Percentiles rank a stretch among this genome's conserved stretches.
These are phyloP conservation scores for Alternaria solani DNA, from an alignment of 2,329 filamentous ascomycete species.

Conservation along the genomic window DNA sequence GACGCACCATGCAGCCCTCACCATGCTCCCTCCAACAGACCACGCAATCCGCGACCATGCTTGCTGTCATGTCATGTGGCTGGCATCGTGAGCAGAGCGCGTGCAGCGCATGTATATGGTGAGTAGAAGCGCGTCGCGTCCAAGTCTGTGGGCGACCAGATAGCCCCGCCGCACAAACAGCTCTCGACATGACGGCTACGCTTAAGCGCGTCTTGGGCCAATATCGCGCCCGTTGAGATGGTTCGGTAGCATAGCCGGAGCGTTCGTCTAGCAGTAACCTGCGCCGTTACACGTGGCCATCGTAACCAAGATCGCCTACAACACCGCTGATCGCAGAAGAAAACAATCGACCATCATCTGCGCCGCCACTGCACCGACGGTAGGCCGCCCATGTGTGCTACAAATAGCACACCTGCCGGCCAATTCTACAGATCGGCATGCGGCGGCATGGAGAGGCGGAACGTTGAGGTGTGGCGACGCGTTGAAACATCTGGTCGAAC, in stretches of 20 bases:
- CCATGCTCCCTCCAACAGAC: constrained; percentile 19
- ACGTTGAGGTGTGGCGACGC: constrained; percentile 27
- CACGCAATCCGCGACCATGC: constrained; percentile 10
- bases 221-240: constrained; percentile 28
- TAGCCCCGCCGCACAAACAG: constrained; percentile 4
- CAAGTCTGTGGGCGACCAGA: constrained; percentile 10
- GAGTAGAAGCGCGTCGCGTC: constrained; percentile 13
- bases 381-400: constrained; percentile 36
- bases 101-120: constrained; percentile 12
- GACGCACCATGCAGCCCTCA: constrained; percentile 30
- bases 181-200: neutral
- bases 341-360: constrained; percentile 5
- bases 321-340: constrained; percentile 20
- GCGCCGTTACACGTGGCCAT: constrained; percentile 32
- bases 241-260: constrained; percentile 38
- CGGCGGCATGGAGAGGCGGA: constrained; percentile 27
- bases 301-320: constrained; percentile 18
- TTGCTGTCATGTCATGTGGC: constrained; percentile 14
- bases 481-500: constrained; percentile 38
- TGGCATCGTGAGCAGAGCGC: constrained; percentile 14
- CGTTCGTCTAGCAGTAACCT: constrained; percentile 23
- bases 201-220: constrained; percentile 14
- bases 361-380: constrained; percentile 24
- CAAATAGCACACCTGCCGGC: constrained; percentile 28
- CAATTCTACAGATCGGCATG: constrained; percentile 30